Base-by-base conservation (phyloP, 2,329 filamentous ascomycete genomes). In the Macrophomina phaseolina region DNA sequence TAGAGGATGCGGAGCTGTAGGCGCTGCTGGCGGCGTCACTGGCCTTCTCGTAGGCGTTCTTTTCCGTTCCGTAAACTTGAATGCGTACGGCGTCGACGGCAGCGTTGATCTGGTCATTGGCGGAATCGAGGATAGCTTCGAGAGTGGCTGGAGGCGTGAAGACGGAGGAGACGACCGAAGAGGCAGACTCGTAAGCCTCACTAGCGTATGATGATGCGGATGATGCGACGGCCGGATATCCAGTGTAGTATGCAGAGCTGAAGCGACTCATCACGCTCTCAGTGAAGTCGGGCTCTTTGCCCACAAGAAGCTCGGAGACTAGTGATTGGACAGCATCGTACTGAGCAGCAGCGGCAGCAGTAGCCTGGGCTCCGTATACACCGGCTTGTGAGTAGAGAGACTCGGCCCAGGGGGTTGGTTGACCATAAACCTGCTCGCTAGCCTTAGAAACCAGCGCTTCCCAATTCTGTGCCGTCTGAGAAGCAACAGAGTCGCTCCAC, bases 281-380 rank as follows among this genome's bases (percentile, higher is more conserved):
- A 0, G 90, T 93, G 73, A 93, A 96, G 14, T 89, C 88, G 0
- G 91, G 89, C 75, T 96, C 92, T 76, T 90, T 92, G 64, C 91
- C 93, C 48, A 85, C 80, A 14, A 97, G 83, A 1, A 96, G 82
- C 77, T 96, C 92, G 1, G 90, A 91, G 14, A 97, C 85, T 1
- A 95, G 84, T 12, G 86, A 87, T 74, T 89, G 88, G 5, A 96
- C 85, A 32, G 87, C 87, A 5, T 86, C 85, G 71, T 92, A 94
- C 72, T 92, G 90, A 56, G 85, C 83, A 5, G 82, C 81, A 0
- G 87, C 87, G 48, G 84, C 84, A 23, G 85, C 85, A 1, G 88
- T 89, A 5, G 87, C 90, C 51, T 89, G 87, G 11, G 86, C 85
- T 23, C 86, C 86, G 73, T 89, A 90, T 11, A 81, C 81, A 38